Percentiles rank a stretch among this genome's conserved stretches.
These are phyloP conservation scores for Capsicum chinense DNA, from an alignment of 257 asterid genomes.

Conservation along the genomic window DNA sequence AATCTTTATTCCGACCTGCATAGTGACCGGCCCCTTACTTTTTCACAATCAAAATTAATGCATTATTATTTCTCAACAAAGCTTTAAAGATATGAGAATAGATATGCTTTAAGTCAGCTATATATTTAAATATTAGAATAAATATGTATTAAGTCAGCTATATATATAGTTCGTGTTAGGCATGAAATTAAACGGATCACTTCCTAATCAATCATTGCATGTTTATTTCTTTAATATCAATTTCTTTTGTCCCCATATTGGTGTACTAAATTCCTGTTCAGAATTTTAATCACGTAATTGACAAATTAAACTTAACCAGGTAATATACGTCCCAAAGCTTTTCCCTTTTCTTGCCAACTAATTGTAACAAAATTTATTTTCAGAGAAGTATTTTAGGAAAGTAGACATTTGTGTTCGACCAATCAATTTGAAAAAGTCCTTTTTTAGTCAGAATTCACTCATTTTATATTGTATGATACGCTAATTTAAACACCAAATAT, in stretches of 20 bases:
- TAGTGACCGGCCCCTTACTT: slow-evolving; percentile 7
- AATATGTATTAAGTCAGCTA: slow-evolving; percentile 1
- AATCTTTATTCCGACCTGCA: too few species aligned
- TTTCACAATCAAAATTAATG: slow-evolving; percentile 3
- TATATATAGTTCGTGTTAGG: slow-evolving; percentile 10
- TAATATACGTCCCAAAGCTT: neutral
- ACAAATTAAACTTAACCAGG: neutral
- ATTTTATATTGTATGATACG: neutral
- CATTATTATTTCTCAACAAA: neutral
- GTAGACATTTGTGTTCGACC: neutral
- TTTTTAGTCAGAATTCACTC: neutral
- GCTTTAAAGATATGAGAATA: neutral
- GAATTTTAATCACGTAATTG: neutral
- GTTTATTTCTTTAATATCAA: neutral
- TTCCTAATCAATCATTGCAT: slow-evolving; percentile 22
- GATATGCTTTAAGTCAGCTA: slow-evolving; percentile 22
- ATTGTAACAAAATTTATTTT: too few species aligned
- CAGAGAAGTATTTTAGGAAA: too few species aligned
- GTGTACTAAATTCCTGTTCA: neutral
- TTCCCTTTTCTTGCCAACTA: neutral
- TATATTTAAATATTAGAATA: neutral
- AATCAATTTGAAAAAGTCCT: neutral
- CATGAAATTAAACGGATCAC: slow-evolving; percentile 15
- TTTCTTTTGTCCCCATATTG: neutral
- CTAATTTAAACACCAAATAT: too few species aligned